These are phyloP conservation scores for Chenopodium berlandieri DNA, from an alignment of 148 eudicot genomes.

Conservation along the genomic window DNA sequence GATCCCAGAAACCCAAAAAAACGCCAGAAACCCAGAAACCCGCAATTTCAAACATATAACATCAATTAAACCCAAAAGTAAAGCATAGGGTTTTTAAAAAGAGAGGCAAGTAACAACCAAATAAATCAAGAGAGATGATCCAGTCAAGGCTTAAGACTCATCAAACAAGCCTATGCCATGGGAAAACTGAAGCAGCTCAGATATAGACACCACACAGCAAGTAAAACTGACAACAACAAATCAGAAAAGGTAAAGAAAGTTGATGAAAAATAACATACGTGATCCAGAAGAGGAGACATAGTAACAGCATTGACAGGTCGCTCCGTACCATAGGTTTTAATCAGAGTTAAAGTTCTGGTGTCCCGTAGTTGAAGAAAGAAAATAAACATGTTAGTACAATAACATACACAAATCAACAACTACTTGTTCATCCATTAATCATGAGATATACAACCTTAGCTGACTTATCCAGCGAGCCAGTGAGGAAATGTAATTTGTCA, in stretches of 20 bases:
- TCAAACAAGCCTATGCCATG: not conserved
- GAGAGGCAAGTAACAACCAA: no score
- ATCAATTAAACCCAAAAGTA: no score
- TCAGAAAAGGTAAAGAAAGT: not conserved
- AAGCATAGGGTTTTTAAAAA: no score
- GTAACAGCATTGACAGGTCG: constrained; percentile 92
- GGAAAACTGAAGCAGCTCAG: not conserved
- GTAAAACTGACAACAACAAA: not conserved
- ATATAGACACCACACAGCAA: not conserved
- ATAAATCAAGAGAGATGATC: no score
- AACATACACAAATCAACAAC: not conserved
- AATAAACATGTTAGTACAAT: no score
- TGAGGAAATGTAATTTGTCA: no score
- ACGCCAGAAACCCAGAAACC: no score
- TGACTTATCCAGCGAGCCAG: no score
- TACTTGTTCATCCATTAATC: no score
- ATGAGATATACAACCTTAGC: no score
- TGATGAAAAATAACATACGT: constrained; percentile 50
- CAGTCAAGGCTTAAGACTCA: not conserved
- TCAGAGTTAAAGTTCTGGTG: constrained; percentile 60
- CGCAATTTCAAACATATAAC: no score
- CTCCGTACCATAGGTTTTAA: constrained; percentile 80
- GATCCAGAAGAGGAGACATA: constrained; percentile 67
- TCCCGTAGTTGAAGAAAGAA: constrained; percentile 23
- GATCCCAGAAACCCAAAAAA: no score